Evolutionary conservation across 75 land plant genomes (phyloP), one percentile per base, ranked within the genome.

Genomic region (Pinus albicaulis): DNA sequence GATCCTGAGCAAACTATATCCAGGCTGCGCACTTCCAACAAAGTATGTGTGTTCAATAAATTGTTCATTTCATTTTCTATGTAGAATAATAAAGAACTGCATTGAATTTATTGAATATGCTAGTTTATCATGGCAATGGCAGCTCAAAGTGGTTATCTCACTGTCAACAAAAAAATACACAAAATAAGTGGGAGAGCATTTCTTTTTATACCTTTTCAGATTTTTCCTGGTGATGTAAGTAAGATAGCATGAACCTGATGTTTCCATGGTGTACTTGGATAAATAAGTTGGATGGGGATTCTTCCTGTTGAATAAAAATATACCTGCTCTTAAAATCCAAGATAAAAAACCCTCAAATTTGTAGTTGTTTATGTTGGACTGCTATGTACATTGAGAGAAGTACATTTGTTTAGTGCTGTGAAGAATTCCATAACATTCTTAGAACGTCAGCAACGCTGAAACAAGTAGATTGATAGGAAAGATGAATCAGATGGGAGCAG

Each of bases 21-120:
- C 76, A 11, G 76, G 61, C 24, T 25, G 4, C 55, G 4, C 59
- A 7, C 76, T 74, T 26, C 76, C 76, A 7, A 74, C 59, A 26
- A 57, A 74, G 76, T 74, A 74, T 28, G 76, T 71, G 25, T 34
- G 44, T 22, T 22, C 44, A 65, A 17, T 17, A 28, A 17, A 7
- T 36, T 65, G 1, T 20, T 1, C 19, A 8, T 65, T 16, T 34
- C 2, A 41, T 36, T 36, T 65, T 36, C 41, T 6, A 65, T 65
- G 26, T 8, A 65, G 36, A 25, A 36, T 41, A 1, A 36, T 4
- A 5, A 65, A 65, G 14, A 36, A 5, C 36, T 64, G 1, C 44
- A 34, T 3, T 65, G 44, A 65, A 34, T 26, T 65, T 65, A 28
- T 65, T 15, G 41, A 65, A 25, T 65, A 20, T 65, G 36, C 7